phyloP scores from a whole-genome alignment of 2,329 filamentous ascomycete genomes.

The Cryphonectria carpinicola region DNA sequence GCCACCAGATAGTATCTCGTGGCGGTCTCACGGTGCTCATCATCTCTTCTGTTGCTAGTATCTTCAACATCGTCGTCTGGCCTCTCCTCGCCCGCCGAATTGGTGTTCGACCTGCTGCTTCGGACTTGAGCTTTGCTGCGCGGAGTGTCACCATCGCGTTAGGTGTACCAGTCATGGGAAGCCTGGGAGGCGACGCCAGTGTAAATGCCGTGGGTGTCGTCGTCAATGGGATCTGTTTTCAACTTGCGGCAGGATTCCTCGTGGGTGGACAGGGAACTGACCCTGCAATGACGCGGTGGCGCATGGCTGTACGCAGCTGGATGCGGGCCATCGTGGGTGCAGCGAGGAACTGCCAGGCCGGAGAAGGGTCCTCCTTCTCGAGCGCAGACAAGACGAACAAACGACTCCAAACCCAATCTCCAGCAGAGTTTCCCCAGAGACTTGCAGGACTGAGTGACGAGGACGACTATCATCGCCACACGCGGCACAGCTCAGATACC shows the following conservation, averaged over 20 bases:
- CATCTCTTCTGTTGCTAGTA: slow-evolving; percentile 43
- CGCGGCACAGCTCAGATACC: slow-evolving; percentile 17
- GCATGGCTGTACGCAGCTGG: neutral
- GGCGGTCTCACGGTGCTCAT: slow-evolving; percentile 46
- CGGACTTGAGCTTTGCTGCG: slow-evolving; percentile 52
- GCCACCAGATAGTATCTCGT: slow-evolving; percentile 48
- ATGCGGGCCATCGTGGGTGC: neutral
- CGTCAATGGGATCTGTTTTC: slow-evolving; percentile 51
- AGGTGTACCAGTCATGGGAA: slow-evolving; percentile 50
- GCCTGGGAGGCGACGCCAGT: slow-evolving; percentile 49
- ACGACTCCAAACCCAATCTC: neutral
- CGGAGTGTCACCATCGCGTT: slow-evolving; percentile 56
- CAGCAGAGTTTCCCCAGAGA: neutral
- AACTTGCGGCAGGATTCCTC: slow-evolving; percentile 41
- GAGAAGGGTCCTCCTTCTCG: neutral
- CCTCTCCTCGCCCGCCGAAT: slow-evolving; percentile 44
- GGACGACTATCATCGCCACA: neutral
- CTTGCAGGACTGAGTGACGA: no score
- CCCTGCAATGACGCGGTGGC: neutral
- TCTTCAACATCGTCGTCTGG: slow-evolving; percentile 47
- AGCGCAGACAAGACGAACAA: neutral
- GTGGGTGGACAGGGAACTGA: slow-evolving; percentile 21
- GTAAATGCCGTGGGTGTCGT: slow-evolving; percentile 57
- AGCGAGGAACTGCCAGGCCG: neutral
- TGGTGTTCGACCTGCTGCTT: slow-evolving; percentile 39